Percentiles rank a stretch among this genome's conserved stretches.
Conservation (phyloP, 306 rosid species). For the Castanea mollissima region DNA sequence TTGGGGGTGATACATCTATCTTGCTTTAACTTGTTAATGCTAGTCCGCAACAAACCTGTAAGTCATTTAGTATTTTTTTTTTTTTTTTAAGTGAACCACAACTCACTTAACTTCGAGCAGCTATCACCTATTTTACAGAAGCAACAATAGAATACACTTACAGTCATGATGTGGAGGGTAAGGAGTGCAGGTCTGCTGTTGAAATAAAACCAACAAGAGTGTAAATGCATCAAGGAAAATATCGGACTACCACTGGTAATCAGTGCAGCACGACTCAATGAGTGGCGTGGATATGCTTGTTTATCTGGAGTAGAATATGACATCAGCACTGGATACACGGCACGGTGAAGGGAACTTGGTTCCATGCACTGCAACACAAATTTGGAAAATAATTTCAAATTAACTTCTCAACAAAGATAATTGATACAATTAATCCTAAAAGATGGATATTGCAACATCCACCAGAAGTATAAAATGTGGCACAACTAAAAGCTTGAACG, state of each 20-base stretch:
- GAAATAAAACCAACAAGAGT: constrained; percentile 83
- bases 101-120: constrained; percentile 1
- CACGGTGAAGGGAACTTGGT: constrained; percentile 86
- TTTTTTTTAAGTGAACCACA: constrained; percentile 13
- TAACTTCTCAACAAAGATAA: constrained; percentile 19
- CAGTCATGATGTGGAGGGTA: constrained; percentile 98
- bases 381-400: constrained; percentile 11
- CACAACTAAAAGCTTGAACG: neutral
- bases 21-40: constrained; percentile 75
- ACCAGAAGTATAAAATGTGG: neutral
- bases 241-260: constrained; percentile 95
- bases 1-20: constrained; percentile 94
- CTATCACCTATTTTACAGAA: neutral
- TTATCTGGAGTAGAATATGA: constrained; percentile 81
- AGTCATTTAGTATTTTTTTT: constrained; percentile 6
- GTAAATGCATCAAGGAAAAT: constrained; percentile 98
- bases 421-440: constrained; percentile 1
- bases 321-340: constrained; percentile 83
- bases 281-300: constrained; percentile 92
- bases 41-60: constrained; percentile 76
- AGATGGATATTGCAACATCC: neutral
- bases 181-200: constrained; percentile 77
- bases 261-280: constrained; percentile 89
- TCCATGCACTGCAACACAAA: constrained; percentile 71
- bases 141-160: constrained; percentile 37